phyloP scores from a whole-genome alignment of 495 filamentous ascomycete genomes.

The Bacidia gigantensis region DNA sequence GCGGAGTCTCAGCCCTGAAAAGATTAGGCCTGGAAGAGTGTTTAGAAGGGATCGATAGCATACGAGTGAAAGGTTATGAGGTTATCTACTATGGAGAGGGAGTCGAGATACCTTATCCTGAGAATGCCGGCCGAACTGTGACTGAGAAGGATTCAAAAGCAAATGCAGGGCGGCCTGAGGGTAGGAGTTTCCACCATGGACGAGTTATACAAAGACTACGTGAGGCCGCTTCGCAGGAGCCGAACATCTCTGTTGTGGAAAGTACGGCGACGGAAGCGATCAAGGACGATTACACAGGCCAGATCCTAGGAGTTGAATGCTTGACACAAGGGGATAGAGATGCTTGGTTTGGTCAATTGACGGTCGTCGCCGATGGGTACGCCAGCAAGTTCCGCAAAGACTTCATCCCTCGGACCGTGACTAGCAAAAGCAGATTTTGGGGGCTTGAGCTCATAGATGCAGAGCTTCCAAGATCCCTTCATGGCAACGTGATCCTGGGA shows the following conservation, averaged over 20 bases:
- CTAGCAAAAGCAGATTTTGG: conserved; percentile 73
- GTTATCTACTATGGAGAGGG: conserved; percentile 68
- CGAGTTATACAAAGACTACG: conserved; percentile 67
- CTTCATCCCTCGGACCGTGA: conserved; percentile 51
- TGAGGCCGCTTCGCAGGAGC: conserved; percentile 46
- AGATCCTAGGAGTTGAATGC: conserved; percentile 65
- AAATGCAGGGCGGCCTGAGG: conserved; percentile 36
- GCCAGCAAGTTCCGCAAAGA: conserved; percentile 82
- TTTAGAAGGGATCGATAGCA: conserved; percentile 78
- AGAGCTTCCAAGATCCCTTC: conserved; percentile 51
- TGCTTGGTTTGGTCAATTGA: conserved; percentile 75
- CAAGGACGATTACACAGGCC: conserved; percentile 39
- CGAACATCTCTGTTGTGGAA: conserved; percentile 62
- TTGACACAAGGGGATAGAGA: conserved; percentile 48
- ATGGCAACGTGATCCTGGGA: conserved; percentile 81
- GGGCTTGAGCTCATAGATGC: conserved; percentile 85
- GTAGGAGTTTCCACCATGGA: conserved; percentile 70
- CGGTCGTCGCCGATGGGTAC: conserved; percentile 86
- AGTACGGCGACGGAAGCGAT: conserved; percentile 52
- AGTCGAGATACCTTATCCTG: conserved; percentile 64
- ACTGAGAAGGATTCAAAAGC: conserved; percentile 20
- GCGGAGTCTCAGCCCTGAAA: conserved; percentile 68
- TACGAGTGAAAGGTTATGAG: conserved; percentile 72
- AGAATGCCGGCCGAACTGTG: conserved; percentile 12
- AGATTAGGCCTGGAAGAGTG: conserved; percentile 69